Evolutionary conservation across 768 basidiomycete genomes (phyloP), one percentile per base, ranked within the genome.

Genomic region (Leccinum incarnatum): DNA sequence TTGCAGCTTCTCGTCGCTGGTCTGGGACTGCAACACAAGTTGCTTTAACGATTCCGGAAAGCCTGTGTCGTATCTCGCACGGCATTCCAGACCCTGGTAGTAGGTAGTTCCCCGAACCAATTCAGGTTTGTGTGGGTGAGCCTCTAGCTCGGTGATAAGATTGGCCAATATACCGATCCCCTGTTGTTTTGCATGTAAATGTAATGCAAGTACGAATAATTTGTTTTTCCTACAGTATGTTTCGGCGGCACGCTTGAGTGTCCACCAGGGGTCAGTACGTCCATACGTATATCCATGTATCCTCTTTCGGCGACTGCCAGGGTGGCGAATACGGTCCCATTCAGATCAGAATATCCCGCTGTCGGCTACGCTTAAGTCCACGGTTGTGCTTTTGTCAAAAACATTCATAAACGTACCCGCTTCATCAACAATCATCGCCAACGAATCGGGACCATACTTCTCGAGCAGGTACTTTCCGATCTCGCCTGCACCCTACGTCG

Each of bases 391-490:
- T 32, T 52, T 40, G 27, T 25, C 6, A 5, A 21, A 42, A 49
- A 17, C 10, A 32, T 12, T 10, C 9, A 11, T 14, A 53, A 53
- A 62, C 58, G 57, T 65, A 74, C 82, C 80, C 7, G 83, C 83
- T 73, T 87, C 86, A 57, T 87, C 86, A 11, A 86, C 76, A n/a
- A 85, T 66, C 65, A 86, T 71, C 1, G 81, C 71, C 53, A 86
- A 74, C 6, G 78, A 74, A 64, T 84, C 64, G n/a, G 69, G 56
- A n/a, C 83, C 85, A 62, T 80, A 83, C 0, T 70, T 73, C 10
- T 74, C 58, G 3, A 76, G 64, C n/a, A 86, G 70, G 45, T 75
- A 69, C 5, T 68, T 32, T 0, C 74, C 74, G n/a, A 86, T 74
- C 2, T 66, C 58, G 0, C 60, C 55, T 0, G 84, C 82, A 6